Evolutionary conservation across 2,329 filamentous ascomycete species (phyloP), one percentile per base, ranked within the genome.

Genomic region (Colletotrichum sp.): DNA sequence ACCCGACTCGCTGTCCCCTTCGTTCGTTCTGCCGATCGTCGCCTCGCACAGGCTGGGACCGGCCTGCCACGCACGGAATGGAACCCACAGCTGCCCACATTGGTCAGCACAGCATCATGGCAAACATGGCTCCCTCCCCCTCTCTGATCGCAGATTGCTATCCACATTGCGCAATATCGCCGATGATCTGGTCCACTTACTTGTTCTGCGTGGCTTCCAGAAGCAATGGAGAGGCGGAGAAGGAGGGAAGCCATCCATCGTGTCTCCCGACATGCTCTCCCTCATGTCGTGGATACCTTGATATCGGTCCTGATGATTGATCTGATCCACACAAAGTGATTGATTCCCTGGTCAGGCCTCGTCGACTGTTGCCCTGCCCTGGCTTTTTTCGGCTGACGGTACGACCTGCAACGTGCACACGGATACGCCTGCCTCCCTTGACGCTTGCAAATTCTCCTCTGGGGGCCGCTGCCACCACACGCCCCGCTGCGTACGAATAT

Each of bases 131-230:
- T 64, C 39, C 57, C 36, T 63, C 21, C 44, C 44, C 44, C 52
- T 72, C 63, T 52, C 55, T 68, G 63, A 36, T 73, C 39, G 70
- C 70, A 73, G 55, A 72, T 73, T 76, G 28, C 64, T 64, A 49
- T 59, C 73, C 73, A 76, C 73, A 39, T 73, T 71, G 71, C 57
- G 73, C 64, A 73, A 68, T 68, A 68, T 57, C 73, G 69, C 73
- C 73, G 62, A 64, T 52, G 69, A 76, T 59, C 73, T 49, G 73
- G 59, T 76, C 64, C 57, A 68, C 72, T 76, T 34, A 64, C 72
- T 76, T 34, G 63, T 76, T 76, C 73, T 64, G 67, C 64, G 57
- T 30, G 44, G 63, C 69, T 73, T 76, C 73, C 70, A 76, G 73
- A 76, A 76, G 73, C 18, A 76, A 76, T 76, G 70, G 69, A 24